Base-by-base conservation (phyloP, 768 basidiomycete genomes). In the Kwoniella dejecticola region DNA sequence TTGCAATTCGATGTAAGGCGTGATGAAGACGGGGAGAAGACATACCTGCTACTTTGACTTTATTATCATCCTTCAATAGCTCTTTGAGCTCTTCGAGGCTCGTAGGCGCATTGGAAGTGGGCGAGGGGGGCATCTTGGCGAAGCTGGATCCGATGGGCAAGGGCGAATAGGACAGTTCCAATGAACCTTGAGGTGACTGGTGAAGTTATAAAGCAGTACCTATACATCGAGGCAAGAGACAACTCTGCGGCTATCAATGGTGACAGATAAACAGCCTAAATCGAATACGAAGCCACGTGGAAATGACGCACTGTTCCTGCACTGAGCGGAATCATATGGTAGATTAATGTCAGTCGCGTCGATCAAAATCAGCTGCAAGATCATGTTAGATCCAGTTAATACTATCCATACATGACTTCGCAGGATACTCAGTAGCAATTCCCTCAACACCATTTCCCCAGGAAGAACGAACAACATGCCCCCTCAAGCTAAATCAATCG, bases 41-140 rank as follows among this genome's bases (percentile, higher is more conserved):
- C 86, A 63, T 52, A 91, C 93, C 93, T 53, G 91, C 94, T 29
- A 97, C 90, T 81, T 96, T 95, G 71, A 97, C 86, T 80, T 95
- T 96, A 74, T 80, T 84, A 76, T 94, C 91, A 69, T 83, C 2
- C 33, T 68, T 59, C 52, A 95, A 80, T 13, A 86, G 72, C 4
- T 70, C 36, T 60, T 82, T 78, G 53, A 96, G 82, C 5, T 89
- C 86, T 8, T 85, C 77, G 1, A 87, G 63, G 31, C 85, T 83
- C 38, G 79, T 81, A 2, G 87, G 87, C 12, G 83, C 83, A 52
- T 69, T 57, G 23, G 42, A 19, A 4, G 81, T 82, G 11, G 84
- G 62, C 47, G 61, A 59, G 23, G 60, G 47, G 24, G 58, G 46
- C 66, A 64, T 42, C 17, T 42, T 42, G 19, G 41, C 41, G 6